phyloP scores from a whole-genome alignment of 164 flowering plant genomes.

The Protea cynaroides region DNA sequence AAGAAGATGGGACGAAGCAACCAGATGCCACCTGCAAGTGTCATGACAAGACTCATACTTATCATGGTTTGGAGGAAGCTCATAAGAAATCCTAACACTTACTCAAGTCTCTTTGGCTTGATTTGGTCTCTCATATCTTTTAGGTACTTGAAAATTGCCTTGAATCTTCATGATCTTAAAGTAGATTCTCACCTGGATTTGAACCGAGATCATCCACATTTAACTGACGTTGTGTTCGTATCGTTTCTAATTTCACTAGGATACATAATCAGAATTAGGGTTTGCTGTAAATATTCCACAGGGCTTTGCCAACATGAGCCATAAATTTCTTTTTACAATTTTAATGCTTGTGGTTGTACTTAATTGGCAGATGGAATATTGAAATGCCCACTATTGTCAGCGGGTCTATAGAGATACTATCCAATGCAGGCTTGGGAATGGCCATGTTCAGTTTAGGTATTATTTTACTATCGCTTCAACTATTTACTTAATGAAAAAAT shows the following conservation, averaged over 20 bases:
- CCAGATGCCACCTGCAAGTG: slow-evolving; percentile 28
- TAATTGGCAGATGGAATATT: slow-evolving; percentile 20
- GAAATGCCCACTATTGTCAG: slow-evolving; percentile 23
- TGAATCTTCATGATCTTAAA: not conserved
- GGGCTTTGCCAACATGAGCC: not conserved
- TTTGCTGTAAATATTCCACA: too few species aligned
- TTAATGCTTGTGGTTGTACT: not conserved
- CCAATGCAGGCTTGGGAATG: slow-evolving; percentile 31
- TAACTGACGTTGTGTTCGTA: too few species aligned
- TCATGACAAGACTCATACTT: slow-evolving; percentile 27
- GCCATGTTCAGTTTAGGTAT: slow-evolving; percentile 34
- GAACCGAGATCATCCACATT: too few species aligned
- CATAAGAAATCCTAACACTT: slow-evolving; percentile 31
- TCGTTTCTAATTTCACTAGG: too few species aligned
- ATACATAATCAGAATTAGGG: too few species aligned
- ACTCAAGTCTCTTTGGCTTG: slow-evolving; percentile 26
- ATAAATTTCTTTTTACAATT: not conserved
- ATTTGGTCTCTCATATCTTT: slow-evolving; percentile 27
- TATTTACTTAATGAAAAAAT: not conserved
- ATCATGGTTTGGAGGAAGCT: slow-evolving; percentile 33
- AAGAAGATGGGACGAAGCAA: not conserved
- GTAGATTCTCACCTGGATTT: not conserved
- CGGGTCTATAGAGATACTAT: slow-evolving; percentile 20
- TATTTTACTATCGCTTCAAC: not conserved
- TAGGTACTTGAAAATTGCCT: slow-evolving; percentile 3